Conservation (phyloP, 148 eudicot species). For the Vaccinium myrtillus region DNA sequence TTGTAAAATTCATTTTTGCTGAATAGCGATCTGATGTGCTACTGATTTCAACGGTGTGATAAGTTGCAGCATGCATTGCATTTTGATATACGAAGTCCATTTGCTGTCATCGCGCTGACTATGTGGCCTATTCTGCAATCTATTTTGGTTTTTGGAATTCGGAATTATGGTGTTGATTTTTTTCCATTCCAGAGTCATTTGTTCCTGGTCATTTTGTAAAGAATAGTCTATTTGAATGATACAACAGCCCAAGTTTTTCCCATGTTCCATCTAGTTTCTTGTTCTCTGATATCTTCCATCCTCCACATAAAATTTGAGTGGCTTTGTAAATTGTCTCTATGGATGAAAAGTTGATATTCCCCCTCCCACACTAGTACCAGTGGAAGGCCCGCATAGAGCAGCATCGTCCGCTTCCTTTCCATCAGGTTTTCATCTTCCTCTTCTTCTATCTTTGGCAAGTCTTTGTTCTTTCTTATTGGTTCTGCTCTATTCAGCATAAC, state of each 20-base stretch:
- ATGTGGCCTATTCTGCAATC: neutral
- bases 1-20: neutral
- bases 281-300: slow-evolving; percentile 5
- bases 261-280: slow-evolving; percentile 6
- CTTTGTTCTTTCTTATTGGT: slow-evolving; percentile 20
- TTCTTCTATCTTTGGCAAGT: slow-evolving; percentile 44
- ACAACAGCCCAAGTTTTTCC: neutral
- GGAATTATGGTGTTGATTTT: slow-evolving; percentile 2
- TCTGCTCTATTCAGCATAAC: slow-evolving; percentile 25
- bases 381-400: slow-evolving; percentile 65
- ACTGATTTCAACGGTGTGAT: neutral
- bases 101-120: slow-evolving; percentile 4
- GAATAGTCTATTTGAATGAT: neutral
- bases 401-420: slow-evolving; percentile 37
- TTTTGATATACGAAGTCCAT: neutral
- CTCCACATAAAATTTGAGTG: slow-evolving; percentile 13
- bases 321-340: slow-evolving; percentile 22
- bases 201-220: slow-evolving; percentile 8
- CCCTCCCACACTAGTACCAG: slow-evolving; percentile 88
- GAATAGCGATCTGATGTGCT: neutral
- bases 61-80: neutral
- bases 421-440: slow-evolving; percentile 42
- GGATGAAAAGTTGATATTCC: slow-evolving; percentile 43
- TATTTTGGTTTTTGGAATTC: neutral
- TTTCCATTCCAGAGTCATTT: neutral